Evolutionary conservation across 1,284 basidiomycete genomes (phyloP).

Genomic region (Taiwanofungus camphoratus): DNA sequence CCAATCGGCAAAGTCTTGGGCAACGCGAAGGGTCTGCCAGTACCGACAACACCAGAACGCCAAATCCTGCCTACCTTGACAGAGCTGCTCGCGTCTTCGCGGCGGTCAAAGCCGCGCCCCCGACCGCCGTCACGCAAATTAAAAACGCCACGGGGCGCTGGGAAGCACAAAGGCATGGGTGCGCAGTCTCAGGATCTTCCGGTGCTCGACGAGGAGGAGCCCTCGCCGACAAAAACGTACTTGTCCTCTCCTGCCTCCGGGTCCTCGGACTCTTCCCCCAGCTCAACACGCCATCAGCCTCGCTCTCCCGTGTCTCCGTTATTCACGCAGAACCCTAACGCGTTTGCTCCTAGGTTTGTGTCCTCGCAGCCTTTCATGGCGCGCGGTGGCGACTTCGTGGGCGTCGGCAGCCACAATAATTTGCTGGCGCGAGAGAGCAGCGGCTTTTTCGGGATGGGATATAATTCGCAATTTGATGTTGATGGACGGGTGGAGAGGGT

Average conservation of each 20-base stretch:
- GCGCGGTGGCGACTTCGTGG: constrained; percentile 11
- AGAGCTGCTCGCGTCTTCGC: constrained; percentile 32
- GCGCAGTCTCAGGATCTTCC: constrained; percentile 1
- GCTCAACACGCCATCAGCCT: constrained; percentile 18
- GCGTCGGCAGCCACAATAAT: constrained; percentile 7
- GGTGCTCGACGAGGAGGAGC: constrained; percentile 6
- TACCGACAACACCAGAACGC: constrained; percentile 23
- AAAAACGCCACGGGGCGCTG: not conserved
- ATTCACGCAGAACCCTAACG: constrained; percentile 31
- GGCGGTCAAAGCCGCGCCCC: constrained; percentile 28
- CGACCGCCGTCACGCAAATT: constrained; percentile 29
- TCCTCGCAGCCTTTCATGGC: constrained; percentile 32
- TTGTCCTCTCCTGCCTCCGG: constrained; percentile 40
- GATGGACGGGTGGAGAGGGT: constrained; percentile 37
- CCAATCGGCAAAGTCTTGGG: constrained; percentile 20
- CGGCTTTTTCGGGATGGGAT: constrained; percentile 30
- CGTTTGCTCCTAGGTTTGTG: constrained; percentile 34
- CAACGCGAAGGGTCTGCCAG: constrained; percentile 23
- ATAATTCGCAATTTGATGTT: constrained; percentile 44
- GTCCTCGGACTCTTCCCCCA: constrained; percentile 25
- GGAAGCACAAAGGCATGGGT: constrained; percentile 6
- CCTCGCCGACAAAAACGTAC: constrained; percentile 34
- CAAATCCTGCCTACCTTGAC: constrained; percentile 27
- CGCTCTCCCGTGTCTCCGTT: constrained; percentile 35
- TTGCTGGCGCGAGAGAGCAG: constrained; percentile 19